phyloP scores from a whole-genome alignment of 768 basidiomycete genomes.

The Leccinum variicolor region DNA sequence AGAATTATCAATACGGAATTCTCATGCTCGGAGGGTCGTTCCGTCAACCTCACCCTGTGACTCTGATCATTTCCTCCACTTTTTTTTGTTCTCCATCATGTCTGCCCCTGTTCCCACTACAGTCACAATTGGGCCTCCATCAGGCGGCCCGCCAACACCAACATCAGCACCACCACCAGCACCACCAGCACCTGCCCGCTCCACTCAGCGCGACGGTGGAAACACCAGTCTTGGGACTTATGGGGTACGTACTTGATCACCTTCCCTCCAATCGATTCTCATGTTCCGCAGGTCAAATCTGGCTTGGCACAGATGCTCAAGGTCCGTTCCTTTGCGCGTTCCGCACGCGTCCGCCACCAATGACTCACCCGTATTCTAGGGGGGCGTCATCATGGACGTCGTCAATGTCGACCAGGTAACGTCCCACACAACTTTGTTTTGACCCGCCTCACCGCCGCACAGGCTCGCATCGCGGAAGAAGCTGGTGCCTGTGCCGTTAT shows the following conservation, averaged over 20 bases:
- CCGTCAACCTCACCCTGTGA: neutral
- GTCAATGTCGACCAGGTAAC: conserved; percentile 67
- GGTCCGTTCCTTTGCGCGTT: conserved; percentile 36
- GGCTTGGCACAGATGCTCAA: conserved; percentile 98
- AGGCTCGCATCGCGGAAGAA: conserved; percentile 96
- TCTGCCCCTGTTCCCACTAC: conserved; percentile 7
- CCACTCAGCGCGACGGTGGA: conserved; percentile 47
- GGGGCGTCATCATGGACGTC: conserved; percentile 96
- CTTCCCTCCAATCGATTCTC: neutral
- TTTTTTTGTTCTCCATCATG: conserved; percentile 4
- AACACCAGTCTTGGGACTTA: conserved; percentile 68
- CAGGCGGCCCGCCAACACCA: too few relatives aligned
- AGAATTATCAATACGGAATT: neutral
- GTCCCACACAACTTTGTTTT: conserved; percentile 2
- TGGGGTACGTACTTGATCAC: conserved; percentile 42
- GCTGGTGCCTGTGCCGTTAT: conserved; percentile 98
- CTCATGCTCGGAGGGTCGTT: neutral
- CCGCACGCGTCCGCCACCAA: neutral
- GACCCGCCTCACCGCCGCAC: conserved; percentile 1
- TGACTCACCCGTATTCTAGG: conserved; percentile 36
- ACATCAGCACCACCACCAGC: neutral
- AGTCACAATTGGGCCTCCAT: neutral
- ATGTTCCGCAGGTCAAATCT: conserved; percentile 69
- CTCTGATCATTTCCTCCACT: neutral
- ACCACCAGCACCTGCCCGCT: conserved; percentile 46